A percentile compares a stretch with the other conserved stretches of the same genome.
These are phyloP conservation scores for Apiospora arundinis DNA, from an alignment of 2,329 filamentous ascomycete genomes.

Conservation along the genomic window DNA sequence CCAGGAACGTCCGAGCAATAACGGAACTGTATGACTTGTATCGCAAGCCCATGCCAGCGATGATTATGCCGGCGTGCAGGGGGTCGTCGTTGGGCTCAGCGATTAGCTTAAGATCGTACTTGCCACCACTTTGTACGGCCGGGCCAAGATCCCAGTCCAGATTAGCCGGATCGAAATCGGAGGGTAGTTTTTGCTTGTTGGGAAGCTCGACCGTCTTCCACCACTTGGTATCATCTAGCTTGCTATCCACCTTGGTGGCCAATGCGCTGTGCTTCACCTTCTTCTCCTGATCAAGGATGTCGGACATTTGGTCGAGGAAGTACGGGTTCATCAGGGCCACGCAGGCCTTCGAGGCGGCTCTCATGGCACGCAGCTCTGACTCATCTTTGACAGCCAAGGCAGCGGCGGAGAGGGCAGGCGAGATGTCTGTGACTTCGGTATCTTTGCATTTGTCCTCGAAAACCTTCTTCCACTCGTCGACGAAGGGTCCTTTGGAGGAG, in stretches of 20 bases:
- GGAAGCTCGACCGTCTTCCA: slow-evolving; percentile 81
- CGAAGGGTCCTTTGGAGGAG: slow-evolving; percentile 82
- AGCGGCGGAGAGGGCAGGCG: slow-evolving; percentile 78
- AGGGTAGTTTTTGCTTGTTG: slow-evolving; percentile 76
- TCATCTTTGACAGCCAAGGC: slow-evolving; percentile 95
- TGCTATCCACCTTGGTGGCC: slow-evolving; percentile 85
- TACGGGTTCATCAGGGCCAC: slow-evolving; percentile 95
- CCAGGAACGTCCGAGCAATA: slow-evolving; percentile 91
- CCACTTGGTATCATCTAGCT: slow-evolving; percentile 92
- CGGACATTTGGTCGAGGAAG: slow-evolving; percentile 98
- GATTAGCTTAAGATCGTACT: slow-evolving; percentile 86
- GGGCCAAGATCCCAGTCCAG: slow-evolving; percentile 95
- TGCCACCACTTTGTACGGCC: slow-evolving; percentile 92
- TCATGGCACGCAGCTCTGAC: slow-evolving; percentile 89
- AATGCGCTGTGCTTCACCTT: slow-evolving; percentile 91
- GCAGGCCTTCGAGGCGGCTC: slow-evolving; percentile 91
- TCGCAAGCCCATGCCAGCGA: slow-evolving; percentile 87
- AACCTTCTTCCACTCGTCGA: slow-evolving; percentile 93
- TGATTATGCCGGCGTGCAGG: slow-evolving; percentile 90
- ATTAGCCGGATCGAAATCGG: slow-evolving; percentile 85
- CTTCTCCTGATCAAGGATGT: slow-evolving; percentile 93
- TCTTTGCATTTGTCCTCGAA: slow-evolving; percentile 83
- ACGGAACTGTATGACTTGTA: slow-evolving; percentile 96
- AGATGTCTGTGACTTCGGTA: slow-evolving; percentile 86
- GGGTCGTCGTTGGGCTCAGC: slow-evolving; percentile 80